Conservation (phyloP, 257 asterid genomes). For the Penstemon eatonii region DNA sequence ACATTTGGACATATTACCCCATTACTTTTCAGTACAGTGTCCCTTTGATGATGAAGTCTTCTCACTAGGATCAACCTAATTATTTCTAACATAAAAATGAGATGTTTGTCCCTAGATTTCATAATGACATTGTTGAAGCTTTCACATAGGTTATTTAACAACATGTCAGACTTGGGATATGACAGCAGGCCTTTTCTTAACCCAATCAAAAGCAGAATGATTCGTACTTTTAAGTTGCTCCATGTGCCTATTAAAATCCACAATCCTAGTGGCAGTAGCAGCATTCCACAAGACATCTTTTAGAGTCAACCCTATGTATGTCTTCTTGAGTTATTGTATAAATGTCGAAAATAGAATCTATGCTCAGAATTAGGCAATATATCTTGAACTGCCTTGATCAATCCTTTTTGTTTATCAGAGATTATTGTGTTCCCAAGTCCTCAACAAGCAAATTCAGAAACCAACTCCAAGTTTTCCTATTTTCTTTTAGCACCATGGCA, state of each 20-base stretch:
- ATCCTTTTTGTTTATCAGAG: conserved; percentile 23
- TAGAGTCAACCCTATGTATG: not conserved
- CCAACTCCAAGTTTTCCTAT: conserved; percentile 15
- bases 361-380: not conserved
- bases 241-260: not conserved
- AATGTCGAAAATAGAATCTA: conserved; percentile 15
- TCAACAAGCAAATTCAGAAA: not conserved
- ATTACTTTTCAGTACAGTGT: not conserved
- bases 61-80: not conserved
- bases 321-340: not conserved
- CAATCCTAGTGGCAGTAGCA: not conserved
- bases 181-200: not conserved
- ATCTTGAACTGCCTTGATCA: conserved; percentile 7
- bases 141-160: conserved; percentile 20
- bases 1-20: not conserved
- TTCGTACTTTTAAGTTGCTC: not conserved
- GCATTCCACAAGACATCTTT: not conserved
- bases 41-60: not conserved
- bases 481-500: not conserved
- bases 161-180: conserved; percentile 6
- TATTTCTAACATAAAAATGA: not conserved
- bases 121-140: conserved; percentile 4
- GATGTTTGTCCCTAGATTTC: conserved; percentile 7
- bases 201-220: not conserved
- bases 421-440: conserved; percentile 21